Evolutionary conservation across 768 basidiomycete genomes (phyloP).

Genomic region (Podaxis carcinomalis): DNA sequence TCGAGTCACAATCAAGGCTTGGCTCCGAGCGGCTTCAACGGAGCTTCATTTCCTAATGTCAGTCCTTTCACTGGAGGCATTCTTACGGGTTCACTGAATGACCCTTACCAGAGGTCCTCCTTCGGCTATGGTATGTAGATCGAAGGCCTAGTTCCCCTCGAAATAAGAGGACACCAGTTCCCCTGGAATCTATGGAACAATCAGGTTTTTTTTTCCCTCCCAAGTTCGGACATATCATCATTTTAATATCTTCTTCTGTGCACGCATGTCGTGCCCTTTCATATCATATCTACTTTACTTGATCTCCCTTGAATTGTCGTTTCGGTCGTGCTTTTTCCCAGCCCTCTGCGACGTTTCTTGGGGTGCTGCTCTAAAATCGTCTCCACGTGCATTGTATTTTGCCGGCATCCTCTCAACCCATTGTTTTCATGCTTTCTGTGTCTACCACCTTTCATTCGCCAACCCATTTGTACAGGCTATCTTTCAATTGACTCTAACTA

Average conservation of each 20-base stretch:
- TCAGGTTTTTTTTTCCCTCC: conserved; percentile 20
- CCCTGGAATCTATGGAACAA: conserved; percentile 13
- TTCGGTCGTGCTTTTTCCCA: conserved; percentile 35
- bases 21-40: conserved; percentile 58
- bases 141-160: conserved; percentile 18
- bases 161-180: conserved; percentile 21
- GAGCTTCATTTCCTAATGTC: conserved; percentile 44
- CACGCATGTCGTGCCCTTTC: conserved; percentile 27
- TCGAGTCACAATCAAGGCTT: conserved; percentile 62
- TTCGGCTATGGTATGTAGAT: conserved; percentile 81
- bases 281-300: conserved; percentile 35
- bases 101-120: conserved; percentile 71
- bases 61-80: conserved; percentile 52
- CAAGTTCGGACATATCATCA: conserved; percentile 31
- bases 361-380: conserved; percentile 38
- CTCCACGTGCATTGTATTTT: conserved; percentile 62
- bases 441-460: conserved; percentile 36
- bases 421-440: conserved; percentile 49
- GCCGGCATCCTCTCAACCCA: conserved; percentile 58
- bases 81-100: conserved; percentile 51
- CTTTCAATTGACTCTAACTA: conserved; percentile 43
- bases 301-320: conserved; percentile 35
- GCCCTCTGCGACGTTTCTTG: conserved; percentile 31
- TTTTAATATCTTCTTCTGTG: conserved; percentile 30
- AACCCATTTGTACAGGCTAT: conserved; percentile 59